Evolutionary conservation across 2,329 filamentous ascomycete genomes (phyloP), one percentile per base, ranked within the genome.

Genomic region (Huntiella omanensis): DNA sequence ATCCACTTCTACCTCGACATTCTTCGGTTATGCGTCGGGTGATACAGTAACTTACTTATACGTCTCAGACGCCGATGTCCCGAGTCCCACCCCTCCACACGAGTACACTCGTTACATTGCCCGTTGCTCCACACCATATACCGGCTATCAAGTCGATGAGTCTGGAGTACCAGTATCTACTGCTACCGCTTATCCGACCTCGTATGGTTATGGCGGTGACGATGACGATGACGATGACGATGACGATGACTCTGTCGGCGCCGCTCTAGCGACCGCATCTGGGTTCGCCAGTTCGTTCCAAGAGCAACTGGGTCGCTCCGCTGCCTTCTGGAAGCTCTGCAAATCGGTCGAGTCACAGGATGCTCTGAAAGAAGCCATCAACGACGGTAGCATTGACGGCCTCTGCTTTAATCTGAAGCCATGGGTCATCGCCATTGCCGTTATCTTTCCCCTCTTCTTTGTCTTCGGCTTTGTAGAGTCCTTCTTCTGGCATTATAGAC

Each of bases 401-500:
- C 35, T 45, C 15, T 45, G 43, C 12, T 28, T n/a, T 11, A 2
- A 33, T 12, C 1, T 45, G 7, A 17, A 37, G 12, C 43, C 43
- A 13, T 45, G 43, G 33, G 43, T 56, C 35, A 54, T 60, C n/a
- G 51, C 55, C 10, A 13, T 60, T 1, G 54, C 53, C 4, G 39
- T 48, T 6, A 17, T 59, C 13, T 37, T 60, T 17, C 57, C 57
- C 0, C n/a, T 50, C 10, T 16, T 60, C 10, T 58, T 59, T 45
- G 19, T 59, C 6, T 48, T 57, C 4, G 57, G 57, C 22, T 58
- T 57, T 48, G 5, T 56, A 16, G 57, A 59, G 45, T 58, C 55
- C 16, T 59, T 52, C 49, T 50, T 56, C 40, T 60, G 59, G 58
- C 59, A 58, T 51, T 52, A 53, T n/a, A 49, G 55, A 15, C 46